phyloP scores from a whole-genome alignment of 257 asterid species.

The Vinca minor region DNA sequence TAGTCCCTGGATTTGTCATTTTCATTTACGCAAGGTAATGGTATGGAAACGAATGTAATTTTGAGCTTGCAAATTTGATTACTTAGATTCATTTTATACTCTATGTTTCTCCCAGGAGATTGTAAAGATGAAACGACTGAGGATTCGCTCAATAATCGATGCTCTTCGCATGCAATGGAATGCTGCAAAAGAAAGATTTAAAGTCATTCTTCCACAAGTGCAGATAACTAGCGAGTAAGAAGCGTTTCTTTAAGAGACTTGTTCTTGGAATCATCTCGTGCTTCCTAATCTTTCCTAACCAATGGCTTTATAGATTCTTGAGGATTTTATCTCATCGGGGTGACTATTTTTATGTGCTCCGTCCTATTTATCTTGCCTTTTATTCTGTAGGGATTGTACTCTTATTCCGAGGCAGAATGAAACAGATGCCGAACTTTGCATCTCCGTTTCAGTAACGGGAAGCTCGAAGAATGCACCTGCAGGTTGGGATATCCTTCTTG shows the following conservation, averaged over 20 bases:
- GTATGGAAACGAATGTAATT: constrained; percentile 8
- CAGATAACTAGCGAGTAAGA: constrained; percentile 55
- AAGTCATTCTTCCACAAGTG: constrained; percentile 44
- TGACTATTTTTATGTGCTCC: too few species aligned
- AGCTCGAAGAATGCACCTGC: constrained; percentile 23
- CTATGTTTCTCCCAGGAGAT: constrained; percentile 47
- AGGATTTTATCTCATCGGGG: too few species aligned
- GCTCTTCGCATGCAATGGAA: constrained; percentile 46
- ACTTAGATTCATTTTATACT: constrained; percentile 10
- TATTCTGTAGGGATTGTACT: constrained; percentile 47
- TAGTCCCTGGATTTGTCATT: constrained; percentile 75
- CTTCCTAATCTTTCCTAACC: background rate
- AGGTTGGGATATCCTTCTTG: constrained; percentile 44
- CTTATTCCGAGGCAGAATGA: constrained; percentile 27
- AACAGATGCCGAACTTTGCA: constrained; percentile 39
- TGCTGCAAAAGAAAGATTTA: constrained; percentile 31
- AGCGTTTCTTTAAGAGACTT: constrained; percentile 11
- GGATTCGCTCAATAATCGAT: constrained; percentile 40
- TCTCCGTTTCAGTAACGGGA: constrained; percentile 43
- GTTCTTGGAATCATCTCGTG: background rate
- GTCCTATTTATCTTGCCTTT: constrained; percentile 16
- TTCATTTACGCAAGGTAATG: constrained; percentile 70
- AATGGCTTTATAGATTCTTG: too few species aligned
- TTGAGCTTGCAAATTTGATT: background rate
- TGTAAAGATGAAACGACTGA: constrained; percentile 43